Evolutionary conservation across 345 rosid species (phyloP).

Genomic region (Syzygium grande): DNA sequence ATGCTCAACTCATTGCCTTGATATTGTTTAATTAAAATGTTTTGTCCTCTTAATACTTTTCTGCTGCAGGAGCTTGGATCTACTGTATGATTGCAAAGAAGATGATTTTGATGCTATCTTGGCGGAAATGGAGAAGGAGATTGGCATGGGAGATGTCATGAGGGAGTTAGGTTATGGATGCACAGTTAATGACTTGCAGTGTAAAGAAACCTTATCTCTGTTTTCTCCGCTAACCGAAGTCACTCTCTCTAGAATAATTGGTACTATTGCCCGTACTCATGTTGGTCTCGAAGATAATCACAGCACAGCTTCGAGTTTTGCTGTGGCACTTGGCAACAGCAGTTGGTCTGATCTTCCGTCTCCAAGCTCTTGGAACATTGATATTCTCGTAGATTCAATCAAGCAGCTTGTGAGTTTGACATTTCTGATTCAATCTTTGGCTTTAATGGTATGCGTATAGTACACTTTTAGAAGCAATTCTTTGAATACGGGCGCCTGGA

Average conservation of each 20-base stretch:
- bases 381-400: constrained; percentile 60
- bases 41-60: neutral
- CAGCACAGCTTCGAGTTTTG: constrained; percentile 55
- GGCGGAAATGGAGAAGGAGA: constrained; percentile 82
- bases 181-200: constrained; percentile 59
- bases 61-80: constrained; percentile 39
- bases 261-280: constrained; percentile 43
- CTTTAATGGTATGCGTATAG: neutral
- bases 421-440: neutral
- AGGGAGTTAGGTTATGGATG: constrained; percentile 88
- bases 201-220: constrained; percentile 66
- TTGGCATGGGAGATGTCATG: constrained; percentile 63
- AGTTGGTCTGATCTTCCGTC: constrained; percentile 36
- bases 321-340: constrained; percentile 60
- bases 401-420: constrained; percentile 59
- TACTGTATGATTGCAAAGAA: constrained; percentile 29
- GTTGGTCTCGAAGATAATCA: constrained; percentile 47
- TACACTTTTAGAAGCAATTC: neutral
- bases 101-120: constrained; percentile 71
- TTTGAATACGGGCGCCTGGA: constrained; percentile 65
- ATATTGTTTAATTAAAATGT: neutral
- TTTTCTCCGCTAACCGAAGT: constrained; percentile 67
- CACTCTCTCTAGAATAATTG: constrained; percentile 61
- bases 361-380: constrained; percentile 68
- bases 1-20: neutral